Conservation (phyloP, 495 filamentous ascomycete species). For the Neurospora discreta region DNA sequence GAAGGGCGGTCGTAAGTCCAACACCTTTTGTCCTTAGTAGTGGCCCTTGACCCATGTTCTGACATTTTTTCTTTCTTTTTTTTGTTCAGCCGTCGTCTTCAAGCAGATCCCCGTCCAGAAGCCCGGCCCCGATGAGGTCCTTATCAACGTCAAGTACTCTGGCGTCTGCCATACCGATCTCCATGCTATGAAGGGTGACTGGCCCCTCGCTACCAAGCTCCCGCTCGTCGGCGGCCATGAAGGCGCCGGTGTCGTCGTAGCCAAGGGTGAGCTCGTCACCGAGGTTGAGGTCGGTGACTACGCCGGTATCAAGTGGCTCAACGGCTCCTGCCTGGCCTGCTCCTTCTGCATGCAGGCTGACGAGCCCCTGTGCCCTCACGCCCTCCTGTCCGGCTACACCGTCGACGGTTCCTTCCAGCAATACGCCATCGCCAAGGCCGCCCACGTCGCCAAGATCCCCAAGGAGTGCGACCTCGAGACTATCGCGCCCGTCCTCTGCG, state of each 20-base stretch:
- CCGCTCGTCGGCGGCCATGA: constrained; percentile 94
- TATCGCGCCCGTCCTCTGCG: constrained; percentile 72
- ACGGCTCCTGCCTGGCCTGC: constrained; percentile 69
- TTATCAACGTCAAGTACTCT: constrained; percentile 84
- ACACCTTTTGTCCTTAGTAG: background rate
- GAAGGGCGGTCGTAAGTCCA: constrained; percentile 51
- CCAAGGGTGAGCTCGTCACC: constrained; percentile 58
- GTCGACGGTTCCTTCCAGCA: constrained; percentile 91
- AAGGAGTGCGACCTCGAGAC: constrained; percentile 65
- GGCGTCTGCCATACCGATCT: constrained; percentile 90
- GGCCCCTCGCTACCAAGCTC: constrained; percentile 68
- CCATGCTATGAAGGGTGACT: constrained; percentile 80
- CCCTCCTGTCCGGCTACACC: constrained; percentile 74
- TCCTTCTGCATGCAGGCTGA: constrained; percentile 62
- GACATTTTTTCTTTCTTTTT: background rate
- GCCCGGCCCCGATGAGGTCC: constrained; percentile 77
- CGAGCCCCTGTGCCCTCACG: constrained; percentile 63
- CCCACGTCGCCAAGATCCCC: constrained; percentile 68
- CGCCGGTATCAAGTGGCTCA: constrained; percentile 86
- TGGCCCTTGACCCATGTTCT: constrained; percentile 5
- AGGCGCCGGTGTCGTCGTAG: constrained; percentile 78
- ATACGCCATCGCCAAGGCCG: constrained; percentile 77
- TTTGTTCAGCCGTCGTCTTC: constrained; percentile 54
- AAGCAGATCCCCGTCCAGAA: constrained; percentile 72
- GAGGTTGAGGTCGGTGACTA: constrained; percentile 70